Evolutionary conservation across 225 moss, liverwort and hornwort species (phyloP), one percentile per base, ranked within the genome.

Genomic region (Neckera pumila): DNA sequence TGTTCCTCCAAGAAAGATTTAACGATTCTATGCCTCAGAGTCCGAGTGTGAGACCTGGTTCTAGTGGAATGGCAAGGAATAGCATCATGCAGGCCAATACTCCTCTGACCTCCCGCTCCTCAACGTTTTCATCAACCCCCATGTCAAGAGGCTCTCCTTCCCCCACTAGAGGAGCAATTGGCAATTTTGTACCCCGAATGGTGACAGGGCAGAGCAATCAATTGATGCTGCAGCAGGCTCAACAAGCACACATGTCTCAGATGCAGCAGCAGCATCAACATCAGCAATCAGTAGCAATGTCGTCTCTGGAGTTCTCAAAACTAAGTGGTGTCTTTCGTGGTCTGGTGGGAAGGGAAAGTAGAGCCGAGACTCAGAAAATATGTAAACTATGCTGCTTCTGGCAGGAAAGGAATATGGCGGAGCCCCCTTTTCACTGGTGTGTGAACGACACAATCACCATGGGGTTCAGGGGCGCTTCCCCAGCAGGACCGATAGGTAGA

Each of bases 401-500:
- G 89, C 94, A 96, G 90, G 99, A 97, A 79, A 95, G 93, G 89
- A 99, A 96, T 65, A 92, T 93, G 69, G 92, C 92, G 45, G 96
- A 95, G 86, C 94, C 97, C 66, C 95, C 96, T 57, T 99, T 99
- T 64, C 99, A 99, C 66, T 96, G 96, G 96, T 99, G 99, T 86
- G 97, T 97, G 84, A 96, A 99, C 87, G 99, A 99, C 87, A 91
- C 95, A 45, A 97, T 99, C 83, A 96, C 95, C 45, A 95, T 95
- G 93, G 99, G 99, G 38, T 97, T 99, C 92, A 95, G 96, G 86
- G 99, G 99, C 60, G 96, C 97, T 19, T 99, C 99, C 57, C 97
- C 99, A 43, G 99, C 99, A 47, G 99, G 99, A 57, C 97, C 99
- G 49, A 99, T 99, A 73, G 96, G 99, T 64, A 93, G 97, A 89